A percentile compares a stretch with the other conserved stretches of the same genome.
These are phyloP conservation scores for Fusarium ramigenum DNA, from an alignment of 2,329 filamentous ascomycete species.

Conservation along the genomic window DNA sequence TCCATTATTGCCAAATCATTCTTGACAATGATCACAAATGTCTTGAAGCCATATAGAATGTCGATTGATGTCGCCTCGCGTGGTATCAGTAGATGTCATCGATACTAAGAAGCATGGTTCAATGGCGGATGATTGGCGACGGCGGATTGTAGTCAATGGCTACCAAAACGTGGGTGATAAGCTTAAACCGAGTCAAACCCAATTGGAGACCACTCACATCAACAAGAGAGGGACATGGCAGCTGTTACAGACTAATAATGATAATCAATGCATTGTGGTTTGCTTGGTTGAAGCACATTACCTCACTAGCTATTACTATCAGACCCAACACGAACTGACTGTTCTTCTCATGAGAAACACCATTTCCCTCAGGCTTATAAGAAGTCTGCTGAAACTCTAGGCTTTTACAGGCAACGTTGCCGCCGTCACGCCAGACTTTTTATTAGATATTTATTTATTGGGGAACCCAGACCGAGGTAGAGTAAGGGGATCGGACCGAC, in stretches of 20 bases:
- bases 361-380: neutral
- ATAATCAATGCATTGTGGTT: neutral
- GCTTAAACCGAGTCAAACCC: conserved; percentile 12
- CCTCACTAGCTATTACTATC: neutral
- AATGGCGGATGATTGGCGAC: neutral
- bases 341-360: neutral
- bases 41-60: neutral
- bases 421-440: neutral
- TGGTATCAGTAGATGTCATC: neutral
- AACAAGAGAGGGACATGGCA: neutral
- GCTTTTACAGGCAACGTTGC: neutral
- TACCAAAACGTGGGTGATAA: conserved; percentile 4
- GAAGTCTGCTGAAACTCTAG: neutral
- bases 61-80: neutral
- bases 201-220: neutral
- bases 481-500: conserved; percentile 26
- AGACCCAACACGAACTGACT: neutral
- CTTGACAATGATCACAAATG: neutral
- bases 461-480: conserved; percentile 9
- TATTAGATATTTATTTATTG: neutral
- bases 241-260: neutral
- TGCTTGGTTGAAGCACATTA: neutral
- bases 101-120: neutral
- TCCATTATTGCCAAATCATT: neutral
- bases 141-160: neutral